Conservation (phyloP, 805 yeast genomes). For the Ogataea corticis region DNA sequence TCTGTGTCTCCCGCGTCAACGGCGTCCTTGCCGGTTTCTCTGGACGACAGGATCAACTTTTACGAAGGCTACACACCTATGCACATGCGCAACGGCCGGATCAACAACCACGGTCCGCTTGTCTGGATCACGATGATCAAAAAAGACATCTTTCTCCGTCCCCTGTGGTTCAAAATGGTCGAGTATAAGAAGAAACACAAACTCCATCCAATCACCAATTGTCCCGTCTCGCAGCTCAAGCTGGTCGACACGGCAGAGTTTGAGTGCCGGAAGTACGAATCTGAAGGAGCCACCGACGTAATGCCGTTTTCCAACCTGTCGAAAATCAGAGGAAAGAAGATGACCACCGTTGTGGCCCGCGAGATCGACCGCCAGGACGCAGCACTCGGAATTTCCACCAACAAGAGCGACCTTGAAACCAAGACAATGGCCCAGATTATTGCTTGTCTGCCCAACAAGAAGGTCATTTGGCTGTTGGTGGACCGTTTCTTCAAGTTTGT, state of each 20-base stretch:
- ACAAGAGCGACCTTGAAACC: constrained; percentile 23
- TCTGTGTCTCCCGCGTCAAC: neutral
- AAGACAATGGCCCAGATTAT: constrained; percentile 33
- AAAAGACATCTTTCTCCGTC: constrained; percentile 43
- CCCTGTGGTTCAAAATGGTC: constrained; percentile 35
- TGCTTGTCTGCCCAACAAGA: constrained; percentile 42
- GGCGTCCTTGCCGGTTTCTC: neutral
- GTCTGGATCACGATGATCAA: constrained; percentile 49
- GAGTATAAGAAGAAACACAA: constrained; percentile 24
- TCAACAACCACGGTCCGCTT: constrained; percentile 53
- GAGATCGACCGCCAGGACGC: constrained; percentile 14
- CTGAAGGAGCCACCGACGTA: constrained; percentile 41
- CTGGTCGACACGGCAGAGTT: constrained; percentile 25
- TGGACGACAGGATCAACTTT: constrained; percentile 39
- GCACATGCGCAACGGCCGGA: constrained; percentile 39
- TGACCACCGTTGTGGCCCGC: neutral
- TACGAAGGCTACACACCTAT: constrained; percentile 46
- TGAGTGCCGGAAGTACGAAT: constrained; percentile 34
- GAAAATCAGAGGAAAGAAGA: constrained; percentile 10
- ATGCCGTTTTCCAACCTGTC: constrained; percentile 28
- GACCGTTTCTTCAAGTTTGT: constrained; percentile 45
- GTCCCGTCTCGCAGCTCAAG: neutral
- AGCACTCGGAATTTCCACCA: constrained; percentile 12
- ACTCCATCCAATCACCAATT: neutral
- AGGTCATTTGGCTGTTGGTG: constrained; percentile 46